Percentiles rank a stretch among this genome's conserved stretches.
phyloP scores from a whole-genome alignment of 2,329 filamentous ascomycete species.

The Cladosporium phlei region DNA sequence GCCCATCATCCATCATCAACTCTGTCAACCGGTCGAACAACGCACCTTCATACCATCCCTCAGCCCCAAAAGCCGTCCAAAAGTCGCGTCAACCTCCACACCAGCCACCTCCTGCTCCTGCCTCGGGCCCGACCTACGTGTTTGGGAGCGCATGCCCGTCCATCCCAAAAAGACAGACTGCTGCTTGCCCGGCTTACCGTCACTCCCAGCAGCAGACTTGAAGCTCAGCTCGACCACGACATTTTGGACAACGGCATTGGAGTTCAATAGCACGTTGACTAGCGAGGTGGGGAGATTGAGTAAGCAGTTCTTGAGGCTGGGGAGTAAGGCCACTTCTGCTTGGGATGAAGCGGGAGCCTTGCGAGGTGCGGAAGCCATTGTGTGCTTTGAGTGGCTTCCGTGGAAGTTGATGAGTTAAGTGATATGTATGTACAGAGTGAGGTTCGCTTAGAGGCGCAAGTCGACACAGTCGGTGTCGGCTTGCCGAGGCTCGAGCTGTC shows the following conservation, averaged over 20 bases:
- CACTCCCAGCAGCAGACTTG: constrained; percentile 45
- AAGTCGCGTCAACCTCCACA: constrained; percentile 82
- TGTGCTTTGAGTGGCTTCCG: not conserved
- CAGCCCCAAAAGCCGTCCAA: constrained; percentile 72
- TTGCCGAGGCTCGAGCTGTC: constrained; percentile 3
- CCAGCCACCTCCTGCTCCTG: constrained; percentile 71
- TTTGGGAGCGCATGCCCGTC: constrained; percentile 96
- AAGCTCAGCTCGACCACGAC: constrained; percentile 89
- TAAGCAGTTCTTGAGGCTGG: constrained; percentile 81
- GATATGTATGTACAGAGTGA: not conserved
- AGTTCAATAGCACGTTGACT: constrained; percentile 77
- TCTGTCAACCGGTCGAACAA: too few relatives aligned
- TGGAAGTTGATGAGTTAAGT: not conserved
- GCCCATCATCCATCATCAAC: constrained; percentile 68
- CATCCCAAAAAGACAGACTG: constrained; percentile 84
- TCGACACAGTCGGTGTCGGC: not conserved
- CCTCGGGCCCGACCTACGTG: constrained; percentile 51
- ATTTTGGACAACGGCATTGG: constrained; percentile 93
- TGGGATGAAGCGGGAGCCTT: constrained; percentile 6
- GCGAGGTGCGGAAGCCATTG: constrained; percentile 8
- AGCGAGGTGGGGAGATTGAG: constrained; percentile 85
- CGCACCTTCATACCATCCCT: constrained; percentile 75
- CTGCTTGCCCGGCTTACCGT: constrained; percentile 39
- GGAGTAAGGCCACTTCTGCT: constrained; percentile 78
- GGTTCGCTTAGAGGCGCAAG: not conserved